A percentile compares a stretch with the other conserved stretches of the same genome.
These are phyloP conservation scores for Talaromyces stipitatus DNA, from an alignment of 495 filamentous ascomycete species.

Conservation along the genomic window DNA sequence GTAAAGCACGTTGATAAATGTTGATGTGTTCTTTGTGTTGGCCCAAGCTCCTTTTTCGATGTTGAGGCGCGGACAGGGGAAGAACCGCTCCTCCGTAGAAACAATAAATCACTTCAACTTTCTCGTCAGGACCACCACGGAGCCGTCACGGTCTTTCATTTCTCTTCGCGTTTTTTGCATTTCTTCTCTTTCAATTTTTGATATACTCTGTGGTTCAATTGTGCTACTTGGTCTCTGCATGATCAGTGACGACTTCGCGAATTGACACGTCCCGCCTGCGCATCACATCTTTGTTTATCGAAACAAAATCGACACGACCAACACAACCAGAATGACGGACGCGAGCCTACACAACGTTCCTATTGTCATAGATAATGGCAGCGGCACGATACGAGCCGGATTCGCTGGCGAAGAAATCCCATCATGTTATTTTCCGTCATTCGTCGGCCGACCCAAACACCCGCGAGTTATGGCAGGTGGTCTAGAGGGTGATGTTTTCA, in stretches of 20 bases:
- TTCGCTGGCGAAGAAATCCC: conserved; percentile 95
- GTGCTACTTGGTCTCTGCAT: neutral
- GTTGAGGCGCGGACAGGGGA: conserved; percentile 3
- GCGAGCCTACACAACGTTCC: conserved; percentile 86
- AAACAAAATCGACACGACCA: conserved; percentile 8
- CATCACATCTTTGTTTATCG: conserved; percentile 9
- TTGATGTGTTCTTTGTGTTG: conserved; percentile 17
- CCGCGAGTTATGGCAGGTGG: conserved; percentile 91
- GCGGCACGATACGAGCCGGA: conserved; percentile 92
- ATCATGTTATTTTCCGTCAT: conserved; percentile 97
- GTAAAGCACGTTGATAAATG: neutral
- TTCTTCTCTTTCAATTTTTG: neutral
- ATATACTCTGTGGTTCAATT: neutral
- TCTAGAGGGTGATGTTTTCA: conserved; percentile 94
- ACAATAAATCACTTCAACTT: neutral
- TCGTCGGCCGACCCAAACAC: conserved; percentile 95
- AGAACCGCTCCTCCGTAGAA: neutral
- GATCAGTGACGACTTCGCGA: neutral
- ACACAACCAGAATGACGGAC: conserved; percentile 59
- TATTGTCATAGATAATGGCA: conserved; percentile 98
- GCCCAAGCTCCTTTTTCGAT: conserved; percentile 40
- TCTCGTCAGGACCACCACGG: neutral
- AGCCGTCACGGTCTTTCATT: neutral
- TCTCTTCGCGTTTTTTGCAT: no score
- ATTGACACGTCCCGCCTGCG: conserved; percentile 1